Evolutionary conservation across 2,329 filamentous ascomycete species (phyloP), one percentile per base, ranked within the genome.

Genomic region (Boeremia lycopersici): DNA sequence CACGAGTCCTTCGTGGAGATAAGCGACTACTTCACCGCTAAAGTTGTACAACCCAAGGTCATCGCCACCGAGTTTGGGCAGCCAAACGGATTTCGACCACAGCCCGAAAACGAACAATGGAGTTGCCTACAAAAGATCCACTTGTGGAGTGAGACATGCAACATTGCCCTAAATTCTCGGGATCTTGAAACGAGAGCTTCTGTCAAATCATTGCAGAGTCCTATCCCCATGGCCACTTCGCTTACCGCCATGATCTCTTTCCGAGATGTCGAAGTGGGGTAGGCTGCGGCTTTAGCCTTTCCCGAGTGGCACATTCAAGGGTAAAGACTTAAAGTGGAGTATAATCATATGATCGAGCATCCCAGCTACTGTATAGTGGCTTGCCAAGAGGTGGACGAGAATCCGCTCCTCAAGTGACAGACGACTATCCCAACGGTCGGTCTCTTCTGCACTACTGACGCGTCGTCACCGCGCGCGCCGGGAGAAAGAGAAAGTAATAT

Each of bases 321-420:
- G 19, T 23, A 23, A 23, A 23, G 19, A 23, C 19, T 7, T 49
- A 54, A 50, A 63, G 63, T 64, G 69, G 68, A 61, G 61, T 58
- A 41, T 55, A 53, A 65, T 73, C 71, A 72, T 67, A 68, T 73
- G 71, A 73, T 67, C 67, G 63, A 52, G 53, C 53, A 53, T 64
- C 62, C 56, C 59, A 56, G 63, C 53, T 52, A 48, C 29, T 60
- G 50, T 43, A 62, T 61, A 63, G 60, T 61, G 61, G 51, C 57
- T 52, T 58, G 62, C 61, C 67, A 64, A 67, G 66, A 34, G 34
- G 53, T 60, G 40, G 52, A 62, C 54, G 56, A 55, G 45, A 54
- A 56, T 56, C 47, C 49, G 53, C 50, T 57, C 45, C 23, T 46
- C 35, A 57, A 49, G 52, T 56, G 55, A 55, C 60, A 53, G 53